Evolutionary conservation across 441 rosid species (phyloP).

Genomic region (Sinapis alba): DNA sequence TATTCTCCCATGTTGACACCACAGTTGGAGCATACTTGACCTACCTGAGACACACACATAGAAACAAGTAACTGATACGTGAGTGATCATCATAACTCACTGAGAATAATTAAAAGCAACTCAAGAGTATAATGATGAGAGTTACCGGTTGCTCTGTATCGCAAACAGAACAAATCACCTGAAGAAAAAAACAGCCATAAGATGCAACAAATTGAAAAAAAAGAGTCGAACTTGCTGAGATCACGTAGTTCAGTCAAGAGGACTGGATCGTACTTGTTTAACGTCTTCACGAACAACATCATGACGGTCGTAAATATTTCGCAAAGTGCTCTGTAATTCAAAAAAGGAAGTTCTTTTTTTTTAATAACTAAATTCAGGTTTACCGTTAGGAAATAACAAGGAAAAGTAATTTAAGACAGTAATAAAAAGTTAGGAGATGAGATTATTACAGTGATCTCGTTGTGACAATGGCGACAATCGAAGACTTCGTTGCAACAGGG

Average conservation of each 20-base stretch:
- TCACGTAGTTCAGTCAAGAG: neutral
- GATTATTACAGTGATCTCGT: slow-evolving; percentile 67
- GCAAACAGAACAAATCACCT: slow-evolving; percentile 93
- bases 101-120: neutral
- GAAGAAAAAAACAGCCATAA: slow-evolving; percentile 24
- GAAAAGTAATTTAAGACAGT: neutral
- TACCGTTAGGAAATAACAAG: neutral
- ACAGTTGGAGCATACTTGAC: slow-evolving; percentile 83
- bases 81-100: slow-evolving; percentile 7
- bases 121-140: slow-evolving; percentile 32
- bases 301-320: slow-evolving; percentile 61
- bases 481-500: slow-evolving; percentile 96
- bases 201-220: slow-evolving; percentile 1
- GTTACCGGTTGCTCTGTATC: slow-evolving; percentile 95
- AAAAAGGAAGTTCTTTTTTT: slow-evolving; percentile 2
- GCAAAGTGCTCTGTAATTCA: slow-evolving; percentile 55
- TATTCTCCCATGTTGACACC: slow-evolving; percentile 97
- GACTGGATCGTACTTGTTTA: slow-evolving; percentile 54
- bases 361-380: neutral
- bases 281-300: slow-evolving; percentile 80
- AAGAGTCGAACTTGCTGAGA: neutral
- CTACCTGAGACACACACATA: slow-evolving; percentile 48
- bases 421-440: neutral
- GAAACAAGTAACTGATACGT: neutral
- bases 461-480: slow-evolving; percentile 96